phyloP scores from a whole-genome alignment of 2,329 filamentous ascomycete genomes.

The Colletotrichum chrysophilum region DNA sequence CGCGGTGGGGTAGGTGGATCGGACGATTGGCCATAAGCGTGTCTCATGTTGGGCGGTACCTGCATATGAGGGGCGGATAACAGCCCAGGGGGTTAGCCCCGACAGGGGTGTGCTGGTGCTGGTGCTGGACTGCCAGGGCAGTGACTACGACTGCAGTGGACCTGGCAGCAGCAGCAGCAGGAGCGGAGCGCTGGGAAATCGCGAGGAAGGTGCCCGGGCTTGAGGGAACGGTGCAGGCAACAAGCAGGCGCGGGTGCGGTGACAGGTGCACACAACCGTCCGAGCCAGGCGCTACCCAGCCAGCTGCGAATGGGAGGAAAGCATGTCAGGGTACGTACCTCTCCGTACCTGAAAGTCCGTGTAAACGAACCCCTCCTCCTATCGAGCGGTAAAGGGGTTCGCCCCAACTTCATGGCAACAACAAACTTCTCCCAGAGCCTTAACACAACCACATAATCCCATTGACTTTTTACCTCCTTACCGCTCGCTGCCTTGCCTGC shows the following conservation, averaged over 20 bases:
- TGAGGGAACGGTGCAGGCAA: not conserved
- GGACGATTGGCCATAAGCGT: slow-evolving; percentile 13
- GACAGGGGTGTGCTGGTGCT: not conserved
- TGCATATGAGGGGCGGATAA: slow-evolving; percentile 18
- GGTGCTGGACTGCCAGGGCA: not conserved
- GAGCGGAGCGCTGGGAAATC: not conserved
- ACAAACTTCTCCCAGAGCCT: not conserved
- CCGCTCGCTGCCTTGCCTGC: not conserved
- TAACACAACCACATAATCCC: not conserved
- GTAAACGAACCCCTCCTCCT: not conserved
- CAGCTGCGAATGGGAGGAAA: not conserved
- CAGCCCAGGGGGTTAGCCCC: not conserved
- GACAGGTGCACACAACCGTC: not conserved
- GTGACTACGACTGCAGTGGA: not conserved
- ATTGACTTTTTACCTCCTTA: not conserved
- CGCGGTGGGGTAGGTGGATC: not conserved
- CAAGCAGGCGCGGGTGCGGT: not conserved
- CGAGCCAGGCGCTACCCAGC: not conserved
- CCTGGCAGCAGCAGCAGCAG: not conserved
- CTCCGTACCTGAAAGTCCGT: not conserved
- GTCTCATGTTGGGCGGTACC: slow-evolving; percentile 23
- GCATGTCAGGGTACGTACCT: not conserved
- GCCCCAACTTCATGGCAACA: not conserved
- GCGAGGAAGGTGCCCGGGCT: not conserved
- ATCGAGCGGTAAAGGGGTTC: not conserved